These are phyloP conservation scores for Aspergillus sp. DNA, from an alignment of 2,329 filamentous ascomycete genomes.

Conservation along the genomic window DNA sequence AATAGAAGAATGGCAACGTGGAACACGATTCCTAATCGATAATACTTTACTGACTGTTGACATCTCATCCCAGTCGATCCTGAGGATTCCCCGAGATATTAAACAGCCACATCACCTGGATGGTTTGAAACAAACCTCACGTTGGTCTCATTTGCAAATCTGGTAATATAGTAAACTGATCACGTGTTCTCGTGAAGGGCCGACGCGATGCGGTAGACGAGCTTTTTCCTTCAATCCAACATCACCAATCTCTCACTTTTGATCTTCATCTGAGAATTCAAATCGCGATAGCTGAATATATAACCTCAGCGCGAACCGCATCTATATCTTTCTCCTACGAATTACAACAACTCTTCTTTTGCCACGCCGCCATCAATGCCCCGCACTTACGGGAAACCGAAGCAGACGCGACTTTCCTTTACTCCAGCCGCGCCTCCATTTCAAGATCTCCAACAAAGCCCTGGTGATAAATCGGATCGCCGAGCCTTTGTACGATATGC, in stretches of 20 bases:
- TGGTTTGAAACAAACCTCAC: background rate
- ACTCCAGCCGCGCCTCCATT: conserved; percentile 28
- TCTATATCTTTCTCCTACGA: background rate
- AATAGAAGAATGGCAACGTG: no score
- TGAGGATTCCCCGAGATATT: no score
- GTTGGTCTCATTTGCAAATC: background rate
- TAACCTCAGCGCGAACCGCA: background rate
- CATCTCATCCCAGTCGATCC: no score
- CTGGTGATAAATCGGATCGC: conserved; percentile 18
- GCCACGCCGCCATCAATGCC: conserved; percentile 19
- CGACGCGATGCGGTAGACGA: conserved; percentile 9
- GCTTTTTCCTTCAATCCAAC: conserved; percentile 1
- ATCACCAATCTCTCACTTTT: background rate
- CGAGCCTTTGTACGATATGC: conserved; percentile 30
- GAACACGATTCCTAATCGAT: no score
- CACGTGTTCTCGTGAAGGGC: conserved; percentile 12
- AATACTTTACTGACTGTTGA: no score
- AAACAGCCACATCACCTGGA: no score
- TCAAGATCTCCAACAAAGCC: conserved; percentile 13
- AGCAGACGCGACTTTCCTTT: conserved; percentile 42
- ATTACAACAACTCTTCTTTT: background rate
- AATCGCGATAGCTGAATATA: background rate
- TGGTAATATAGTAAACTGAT: background rate
- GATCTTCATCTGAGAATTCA: no score
- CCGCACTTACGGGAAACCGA: conserved; percentile 25